phyloP scores from a whole-genome alignment of 2,329 filamentous ascomycete genomes.

The Metarhizium sp. region DNA sequence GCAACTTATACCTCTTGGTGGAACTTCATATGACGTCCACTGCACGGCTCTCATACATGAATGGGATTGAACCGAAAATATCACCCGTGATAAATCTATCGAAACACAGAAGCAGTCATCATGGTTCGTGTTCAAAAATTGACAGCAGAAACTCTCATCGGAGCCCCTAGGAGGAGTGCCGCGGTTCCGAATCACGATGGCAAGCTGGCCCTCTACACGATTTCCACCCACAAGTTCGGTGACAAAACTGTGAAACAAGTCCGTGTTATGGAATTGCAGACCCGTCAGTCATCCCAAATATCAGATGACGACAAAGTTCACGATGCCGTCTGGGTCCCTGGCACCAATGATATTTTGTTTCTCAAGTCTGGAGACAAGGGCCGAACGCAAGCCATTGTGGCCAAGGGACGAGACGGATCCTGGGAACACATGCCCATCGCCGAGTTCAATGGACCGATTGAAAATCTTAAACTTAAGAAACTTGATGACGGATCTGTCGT shows the following conservation, averaged over 20 bases:
- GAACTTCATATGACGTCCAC: no score
- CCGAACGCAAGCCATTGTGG: constrained; percentile 21
- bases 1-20: no score
- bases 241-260: constrained; percentile 22
- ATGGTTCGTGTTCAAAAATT: constrained; percentile 16
- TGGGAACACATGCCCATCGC: constrained; percentile 17
- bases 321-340: constrained; percentile 17
- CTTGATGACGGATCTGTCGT: constrained; percentile 24
- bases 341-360: constrained; percentile 8
- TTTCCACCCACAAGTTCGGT: constrained; percentile 27
- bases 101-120: neutral
- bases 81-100: no score
- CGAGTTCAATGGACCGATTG: constrained; percentile 23
- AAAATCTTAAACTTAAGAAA: constrained; percentile 21
- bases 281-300: constrained; percentile 12
- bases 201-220: constrained; percentile 29
- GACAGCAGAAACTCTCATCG: constrained; percentile 23
- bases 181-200: constrained; percentile 31
- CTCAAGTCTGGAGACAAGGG: constrained; percentile 17
- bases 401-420: constrained; percentile 12
- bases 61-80: no score
- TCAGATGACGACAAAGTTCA: no score
- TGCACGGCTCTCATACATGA: no score
- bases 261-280: constrained; percentile 23
- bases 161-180: constrained; percentile 18